Evolutionary conservation across 2,329 filamentous ascomycete species (phyloP).

Genomic region (Tolypocladium amazonense): DNA sequence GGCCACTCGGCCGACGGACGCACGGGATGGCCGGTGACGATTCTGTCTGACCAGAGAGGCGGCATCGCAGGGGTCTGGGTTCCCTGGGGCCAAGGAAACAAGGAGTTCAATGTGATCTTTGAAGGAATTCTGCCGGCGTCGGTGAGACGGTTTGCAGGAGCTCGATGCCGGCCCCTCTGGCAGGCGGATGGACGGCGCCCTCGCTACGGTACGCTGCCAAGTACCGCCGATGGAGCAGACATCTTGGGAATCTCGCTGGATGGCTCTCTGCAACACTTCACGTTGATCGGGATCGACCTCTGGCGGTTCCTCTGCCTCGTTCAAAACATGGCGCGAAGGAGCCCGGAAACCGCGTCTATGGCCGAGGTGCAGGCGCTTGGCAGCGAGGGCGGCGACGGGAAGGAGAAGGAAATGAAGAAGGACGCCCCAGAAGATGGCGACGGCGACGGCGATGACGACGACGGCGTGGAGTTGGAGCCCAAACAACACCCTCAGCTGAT

Average conservation of each 20-base stretch:
- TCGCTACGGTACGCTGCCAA: slow-evolving; percentile 32
- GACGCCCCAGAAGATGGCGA: slow-evolving; percentile 1
- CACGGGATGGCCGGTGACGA: slow-evolving; percentile 27
- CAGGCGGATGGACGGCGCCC: slow-evolving; percentile 17
- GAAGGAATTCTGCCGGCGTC: slow-evolving; percentile 45
- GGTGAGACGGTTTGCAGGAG: slow-evolving; percentile 44
- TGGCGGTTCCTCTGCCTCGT: slow-evolving; percentile 64
- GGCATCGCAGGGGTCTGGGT: slow-evolving; percentile 40
- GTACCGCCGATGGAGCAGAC: slow-evolving; percentile 34
- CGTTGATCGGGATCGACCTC: slow-evolving; percentile 48
- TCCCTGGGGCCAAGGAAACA: slow-evolving; percentile 28
- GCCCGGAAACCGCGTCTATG: slow-evolving; percentile 33
- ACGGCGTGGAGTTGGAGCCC: slow-evolving; percentile 21
- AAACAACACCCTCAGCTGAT: slow-evolving; percentile 33
- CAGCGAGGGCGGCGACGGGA: slow-evolving; percentile 4
- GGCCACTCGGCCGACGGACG: slow-evolving; percentile 18
- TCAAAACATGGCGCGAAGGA: slow-evolving; percentile 52
- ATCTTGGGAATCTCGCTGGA: slow-evolving; percentile 58
- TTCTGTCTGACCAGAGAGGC: slow-evolving; percentile 37
- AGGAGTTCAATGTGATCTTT: slow-evolving; percentile 38
- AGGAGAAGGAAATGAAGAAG: slow-evolving; percentile 10
- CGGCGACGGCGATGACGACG: slow-evolving; percentile 11
- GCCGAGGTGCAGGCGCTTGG: neutral
- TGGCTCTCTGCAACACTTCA: slow-evolving; percentile 60
- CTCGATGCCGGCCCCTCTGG: slow-evolving; percentile 44